Base-by-base conservation (phyloP, 106 monocot species). In the Ottelia alismoides region DNA sequence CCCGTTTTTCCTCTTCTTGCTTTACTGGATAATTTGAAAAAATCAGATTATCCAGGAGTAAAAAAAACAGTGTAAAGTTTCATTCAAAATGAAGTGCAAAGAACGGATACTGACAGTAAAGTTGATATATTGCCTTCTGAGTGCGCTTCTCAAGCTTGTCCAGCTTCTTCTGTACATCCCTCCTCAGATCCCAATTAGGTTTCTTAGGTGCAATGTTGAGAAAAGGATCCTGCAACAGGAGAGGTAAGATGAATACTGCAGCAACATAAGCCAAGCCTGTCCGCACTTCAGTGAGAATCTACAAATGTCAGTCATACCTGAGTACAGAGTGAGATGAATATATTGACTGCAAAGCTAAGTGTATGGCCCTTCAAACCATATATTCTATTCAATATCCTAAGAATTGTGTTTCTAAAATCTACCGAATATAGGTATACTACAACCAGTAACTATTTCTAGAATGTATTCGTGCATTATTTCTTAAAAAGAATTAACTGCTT, bases 141-240 rank as follows among this genome's bases (percentile, higher is more conserved):
- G 98, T 98, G 57, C 98, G 85, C 64, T 70, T 86, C 48, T 98
- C 90, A 21, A 98, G 90, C 53, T 98, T 98, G 54, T 98, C 90
- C 14, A 98, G 85, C 66, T 57, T 90, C 70, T 90, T 90, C 53
- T 98, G 90, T 59, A 98, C 85, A 57, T 90, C 90, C 53, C 98
- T 73, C 27, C 78, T 58, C 9, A 98, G 79, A 62, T 98, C 98
- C 90, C 98, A 98, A 58, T 98, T 90, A n/a, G 98, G 98, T 53
- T 98, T 98, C 77, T 86, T 98, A 48, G 98, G 98, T 27, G 98
- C 98, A 52, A 98, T 98, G 27, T 90, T 98, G 25, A 85, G 35
- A 70, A 98, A 98, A 20, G 90, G 98, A 57, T 98, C 90, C 98
- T 98, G 70, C 43, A 61, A 30, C 20, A 47, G 19, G 12, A 7